A percentile compares a stretch with the other conserved stretches of the same genome.
phyloP scores from a whole-genome alignment of 2,329 filamentous ascomycete genomes.

The Davidsoniella virescens region DNA sequence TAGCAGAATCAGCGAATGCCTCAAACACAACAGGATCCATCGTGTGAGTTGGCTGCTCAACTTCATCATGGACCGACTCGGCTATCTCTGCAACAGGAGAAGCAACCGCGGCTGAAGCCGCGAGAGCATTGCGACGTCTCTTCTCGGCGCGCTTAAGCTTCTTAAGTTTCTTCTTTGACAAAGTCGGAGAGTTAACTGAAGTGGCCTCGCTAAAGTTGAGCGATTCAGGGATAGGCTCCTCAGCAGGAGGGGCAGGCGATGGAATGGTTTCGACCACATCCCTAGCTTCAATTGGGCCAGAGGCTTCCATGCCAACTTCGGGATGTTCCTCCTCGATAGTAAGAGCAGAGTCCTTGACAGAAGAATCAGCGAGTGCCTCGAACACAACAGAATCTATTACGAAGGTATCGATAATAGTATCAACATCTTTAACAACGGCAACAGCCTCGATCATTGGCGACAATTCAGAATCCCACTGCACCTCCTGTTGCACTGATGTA shows the following conservation, averaged over 20 bases:
- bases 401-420: neutral
- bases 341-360: too few species aligned
- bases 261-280: neutral
- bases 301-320: neutral
- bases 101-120: neutral
- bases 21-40: too few species aligned
- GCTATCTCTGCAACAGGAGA: neutral
- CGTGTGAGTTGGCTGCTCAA: too few species aligned
- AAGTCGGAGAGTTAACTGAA: neutral
- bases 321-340: too few species aligned
- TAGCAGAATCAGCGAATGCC: neutral
- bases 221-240: neutral
- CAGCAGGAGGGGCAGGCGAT: neutral
- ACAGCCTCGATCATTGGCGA: neutral
- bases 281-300: neutral
- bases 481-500: too few species aligned
- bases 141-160: neutral
- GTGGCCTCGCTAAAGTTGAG: neutral
- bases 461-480: too few species aligned
- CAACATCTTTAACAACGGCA: too few species aligned
- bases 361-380: neutral
- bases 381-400: neutral
- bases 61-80: too few species aligned
- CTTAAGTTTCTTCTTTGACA: neutral
- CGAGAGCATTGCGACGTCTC: neutral